Base-by-base conservation (phyloP, 495 filamentous ascomycete genomes). In the Neurospora sp. region DNA sequence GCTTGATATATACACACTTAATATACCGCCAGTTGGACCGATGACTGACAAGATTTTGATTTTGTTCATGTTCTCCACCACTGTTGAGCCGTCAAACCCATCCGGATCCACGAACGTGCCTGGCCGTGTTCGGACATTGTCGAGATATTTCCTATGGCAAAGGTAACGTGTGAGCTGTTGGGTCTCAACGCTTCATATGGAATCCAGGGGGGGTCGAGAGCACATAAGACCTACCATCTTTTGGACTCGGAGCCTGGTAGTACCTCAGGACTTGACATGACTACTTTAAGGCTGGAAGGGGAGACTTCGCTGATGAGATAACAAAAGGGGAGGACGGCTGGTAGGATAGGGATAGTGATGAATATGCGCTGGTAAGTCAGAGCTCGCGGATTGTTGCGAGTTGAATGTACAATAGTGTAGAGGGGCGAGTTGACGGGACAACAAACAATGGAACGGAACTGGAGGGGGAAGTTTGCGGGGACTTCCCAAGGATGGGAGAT, bases 31-130 rank as follows among this genome's bases (percentile, higher is more conserved):
- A 35, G 44, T 18, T 39, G 70, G 5, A 44, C 14, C 14, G 27
- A 37, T 66, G 14, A 4, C 76, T 77, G 41, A 81, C 81, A 82
- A 69, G 11, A 82, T 70, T 69, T 77, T 81, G 78, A 82, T 80
- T 12, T 77, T 76, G 42, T 80, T 82, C 90, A 84, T 85, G 91
- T 92, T 78, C 69, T 85, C 83, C 40, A 83, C 84, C 31, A 93
- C 89, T 14, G 86, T 86, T 66, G 88, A 88, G 70, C 86, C 85
- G 71, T 90, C 91, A 66, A 90, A 89, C 9, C 86, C 92, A 46
- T 92, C 90, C 39, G 88, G 85, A 78, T 94, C 90, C 42, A 90
- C 93, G 80, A 90, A 94, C 10, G 96, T 93, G 4, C 96, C 95
- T 12, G 85, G 83, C 16, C 90, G 91, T 71, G 83, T 89, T 20